These are phyloP conservation scores for Apostasia shenzhenica DNA, from an alignment of 106 monocot genomes.

Conservation along the genomic window DNA sequence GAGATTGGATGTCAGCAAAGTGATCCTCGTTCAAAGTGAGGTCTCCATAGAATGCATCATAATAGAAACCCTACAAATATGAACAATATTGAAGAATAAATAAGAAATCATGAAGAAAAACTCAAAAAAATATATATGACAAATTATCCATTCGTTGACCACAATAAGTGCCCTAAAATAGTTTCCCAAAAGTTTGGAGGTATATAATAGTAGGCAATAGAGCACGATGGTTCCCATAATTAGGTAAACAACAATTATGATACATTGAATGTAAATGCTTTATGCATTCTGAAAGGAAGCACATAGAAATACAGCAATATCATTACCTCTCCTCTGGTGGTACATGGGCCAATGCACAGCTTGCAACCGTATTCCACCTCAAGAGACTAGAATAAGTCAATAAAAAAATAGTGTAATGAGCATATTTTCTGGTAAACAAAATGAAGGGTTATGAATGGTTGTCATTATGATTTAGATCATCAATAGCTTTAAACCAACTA, in stretches of 20 bases:
- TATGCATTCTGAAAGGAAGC: background rate
- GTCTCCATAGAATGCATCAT: constrained; percentile 88
- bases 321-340: constrained; percentile 90
- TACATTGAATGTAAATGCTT: background rate
- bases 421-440: too few species aligned
- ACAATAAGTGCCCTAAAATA: background rate
- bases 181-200: background rate
- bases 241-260: background rate
- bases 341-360: constrained; percentile 97
- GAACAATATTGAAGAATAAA: background rate
- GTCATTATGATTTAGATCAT: too few species aligned
- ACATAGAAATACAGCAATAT: background rate
- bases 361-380: constrained; percentile 93
- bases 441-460: too few species aligned
- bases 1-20: constrained; percentile 66
- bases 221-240: background rate
- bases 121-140: background rate
- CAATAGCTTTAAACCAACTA: too few species aligned
- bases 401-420: constrained; percentile 2
- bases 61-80: constrained; percentile 84
- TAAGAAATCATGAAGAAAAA: background rate
- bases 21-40: constrained; percentile 93
- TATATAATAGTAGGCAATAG: background rate
- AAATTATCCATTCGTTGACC: background rate
- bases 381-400: constrained; percentile 36